Base-by-base conservation (phyloP, 371 early-diverging fungal species). In the Dichotomocladium elegans region DNA sequence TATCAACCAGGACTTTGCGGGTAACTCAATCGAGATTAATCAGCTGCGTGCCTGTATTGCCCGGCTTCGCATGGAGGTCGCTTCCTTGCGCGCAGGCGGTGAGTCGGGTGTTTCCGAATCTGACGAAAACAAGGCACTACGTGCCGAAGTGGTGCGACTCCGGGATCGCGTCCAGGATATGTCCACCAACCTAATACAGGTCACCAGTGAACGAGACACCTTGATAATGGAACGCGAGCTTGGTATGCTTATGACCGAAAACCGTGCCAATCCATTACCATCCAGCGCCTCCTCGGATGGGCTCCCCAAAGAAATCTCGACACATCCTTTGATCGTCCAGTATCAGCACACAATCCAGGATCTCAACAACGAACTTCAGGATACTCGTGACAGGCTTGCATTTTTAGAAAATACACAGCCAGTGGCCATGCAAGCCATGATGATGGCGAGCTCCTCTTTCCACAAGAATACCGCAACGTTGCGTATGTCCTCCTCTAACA, bases 31-130 rank as follows among this genome's bases (percentile, higher is more conserved):
- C 12, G 86, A 90, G 63, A 70, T 87, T 22, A 84, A 85, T 50
- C 77, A 81, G 17, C 69, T 91, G 21, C 81, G 88, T 28, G 70
- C 86, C 0, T 79, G 85, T 60, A 77, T 90, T 37, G 74, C 77
- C 24, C 69, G 77, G 31, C 77, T 91, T 37, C 82, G 81, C 53
- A 62, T 70, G 62, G 85, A 89, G 52, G 63, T 88, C 24, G 68
- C 68, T 21, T 55, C 67, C 3, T 66, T 87, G 41, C 65, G 78
- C 22, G 50, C 51, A n/a, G 56, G 47, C 21, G 52, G 47, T 21
- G 42, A 27, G 12, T 41, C 12, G 6, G 41, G 19, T 0, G 22
- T 22, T 8, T n/a, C 47, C 6, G 48, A 35, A 21, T 24, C 30
- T 11, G 68, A 64, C 34, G 75, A 68, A 53, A 68, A 66, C 27